phyloP scores from a whole-genome alignment of 2,329 filamentous ascomycete species.

The Exophiala viscosa region DNA sequence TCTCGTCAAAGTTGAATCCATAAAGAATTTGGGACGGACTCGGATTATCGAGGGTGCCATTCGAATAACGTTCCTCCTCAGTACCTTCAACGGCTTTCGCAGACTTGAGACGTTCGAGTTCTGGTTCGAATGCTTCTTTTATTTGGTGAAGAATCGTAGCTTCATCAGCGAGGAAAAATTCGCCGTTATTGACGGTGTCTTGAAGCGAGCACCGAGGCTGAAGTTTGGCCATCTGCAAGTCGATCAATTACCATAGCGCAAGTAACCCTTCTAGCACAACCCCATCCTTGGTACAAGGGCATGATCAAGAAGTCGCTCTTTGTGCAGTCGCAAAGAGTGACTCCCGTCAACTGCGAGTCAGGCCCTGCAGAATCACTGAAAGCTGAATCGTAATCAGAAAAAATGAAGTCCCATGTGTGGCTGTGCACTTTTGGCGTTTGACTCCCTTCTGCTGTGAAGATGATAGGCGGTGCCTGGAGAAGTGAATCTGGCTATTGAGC shows the following conservation, averaged over 20 bases:
- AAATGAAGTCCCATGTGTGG: constrained; percentile 4
- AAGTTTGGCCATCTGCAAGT: constrained; percentile 7
- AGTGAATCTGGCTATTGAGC: no score
- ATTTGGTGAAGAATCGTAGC: constrained; percentile 29
- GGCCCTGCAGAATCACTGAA: background rate
- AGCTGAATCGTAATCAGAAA: background rate
- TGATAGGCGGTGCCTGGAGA: no score
- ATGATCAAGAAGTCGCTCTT: constrained; percentile 13
- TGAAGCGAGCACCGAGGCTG: constrained; percentile 17
- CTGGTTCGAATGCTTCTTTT: constrained; percentile 28
- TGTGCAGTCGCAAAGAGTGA: background rate
- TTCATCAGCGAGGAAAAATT: constrained; percentile 27
- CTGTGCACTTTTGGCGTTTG: background rate
- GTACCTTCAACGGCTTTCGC: constrained; percentile 29
- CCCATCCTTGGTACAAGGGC: constrained; percentile 7
- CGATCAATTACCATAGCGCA: constrained; percentile 13
- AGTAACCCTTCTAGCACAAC: constrained; percentile 8
- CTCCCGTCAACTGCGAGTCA: background rate
- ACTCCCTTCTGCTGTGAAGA: no score
- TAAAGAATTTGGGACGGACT: constrained; percentile 33
- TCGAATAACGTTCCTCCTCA: constrained; percentile 10
- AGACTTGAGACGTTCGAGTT: constrained; percentile 32
- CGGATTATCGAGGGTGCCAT: constrained; percentile 22
- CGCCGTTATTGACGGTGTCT: constrained; percentile 21
- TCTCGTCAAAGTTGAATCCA: constrained; percentile 35